Evolutionary conservation across 164 flowering plant genomes (phyloP).

Genomic region (Stephania yunnanensis): DNA sequence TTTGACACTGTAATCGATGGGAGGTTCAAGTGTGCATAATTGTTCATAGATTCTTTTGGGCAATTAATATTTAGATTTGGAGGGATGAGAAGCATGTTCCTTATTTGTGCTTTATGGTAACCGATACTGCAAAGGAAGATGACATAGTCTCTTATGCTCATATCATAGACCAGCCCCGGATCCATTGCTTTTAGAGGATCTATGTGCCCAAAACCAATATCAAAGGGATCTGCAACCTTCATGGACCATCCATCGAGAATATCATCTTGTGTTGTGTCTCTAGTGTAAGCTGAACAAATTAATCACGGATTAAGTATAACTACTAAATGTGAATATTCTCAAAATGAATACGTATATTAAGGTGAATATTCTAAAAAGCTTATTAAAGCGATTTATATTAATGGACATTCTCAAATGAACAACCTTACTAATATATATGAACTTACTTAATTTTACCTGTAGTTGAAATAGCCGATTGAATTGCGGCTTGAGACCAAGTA

Average conservation of each 20-base stretch:
- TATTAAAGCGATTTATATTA: background rate
- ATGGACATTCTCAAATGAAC: too few species aligned
- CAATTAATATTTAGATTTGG: slow-evolving; percentile 18
- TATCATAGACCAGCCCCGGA: slow-evolving; percentile 68
- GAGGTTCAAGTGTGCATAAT: slow-evolving; percentile 38
- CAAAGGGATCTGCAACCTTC: slow-evolving; percentile 45
- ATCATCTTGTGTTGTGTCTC: slow-evolving; percentile 34
- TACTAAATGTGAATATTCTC: too few species aligned
- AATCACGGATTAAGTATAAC: too few species aligned
- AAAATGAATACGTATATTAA: too few species aligned
- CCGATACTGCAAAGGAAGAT: slow-evolving; percentile 54
- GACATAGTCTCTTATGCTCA: slow-evolving; percentile 41
- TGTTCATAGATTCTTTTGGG: slow-evolving; percentile 11
- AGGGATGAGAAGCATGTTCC: slow-evolving; percentile 18
- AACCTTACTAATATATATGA: too few species aligned
- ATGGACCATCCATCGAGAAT: slow-evolving; percentile 46
- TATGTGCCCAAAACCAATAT: slow-evolving; percentile 67
- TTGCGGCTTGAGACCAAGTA: slow-evolving; percentile 64
- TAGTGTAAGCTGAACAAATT: slow-evolving; percentile 38
- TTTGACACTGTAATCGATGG: slow-evolving; percentile 52
- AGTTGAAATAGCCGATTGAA: slow-evolving; percentile 62
- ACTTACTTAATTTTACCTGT: slow-evolving; percentile 34
- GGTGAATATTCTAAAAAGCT: too few species aligned
- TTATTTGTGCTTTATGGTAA: slow-evolving; percentile 38
- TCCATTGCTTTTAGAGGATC: slow-evolving; percentile 59